A percentile compares a stretch with the other conserved stretches of the same genome.
These are phyloP conservation scores for Dioscorea cayenensis DNA, from an alignment of 116 monocot genomes.

Conservation along the genomic window DNA sequence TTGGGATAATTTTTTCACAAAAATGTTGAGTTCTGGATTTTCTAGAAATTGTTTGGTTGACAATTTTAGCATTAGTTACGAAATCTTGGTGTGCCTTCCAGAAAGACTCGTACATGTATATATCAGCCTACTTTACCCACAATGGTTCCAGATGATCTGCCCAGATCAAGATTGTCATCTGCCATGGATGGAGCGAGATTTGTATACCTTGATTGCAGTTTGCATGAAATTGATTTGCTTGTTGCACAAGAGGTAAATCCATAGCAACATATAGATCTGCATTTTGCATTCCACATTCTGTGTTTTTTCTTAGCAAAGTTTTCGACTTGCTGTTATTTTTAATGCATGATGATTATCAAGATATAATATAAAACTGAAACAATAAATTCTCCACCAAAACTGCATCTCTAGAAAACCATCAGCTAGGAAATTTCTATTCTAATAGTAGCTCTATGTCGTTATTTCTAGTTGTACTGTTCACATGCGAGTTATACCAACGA, in stretches of 20 bases:
- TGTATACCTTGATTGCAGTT: conserved; percentile 73
- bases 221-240: conserved; percentile 70
- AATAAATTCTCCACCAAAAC: too few species aligned
- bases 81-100: conserved; percentile 10
- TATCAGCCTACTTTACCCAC: conserved; percentile 64
- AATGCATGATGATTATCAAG: not conserved
- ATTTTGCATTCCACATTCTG: not conserved
- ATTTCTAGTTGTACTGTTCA: too few species aligned
- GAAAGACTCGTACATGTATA: conserved; percentile 90
- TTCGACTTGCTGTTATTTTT: not conserved
- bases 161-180: conserved; percentile 44
- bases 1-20: not conserved
- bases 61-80: not conserved
- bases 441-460: too few species aligned
- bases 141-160: conserved; percentile 62
- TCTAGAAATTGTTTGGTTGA: not conserved
- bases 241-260: conserved; percentile 78
- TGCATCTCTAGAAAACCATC: too few species aligned
- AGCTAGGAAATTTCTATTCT: too few species aligned
- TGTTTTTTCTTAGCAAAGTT: not conserved
- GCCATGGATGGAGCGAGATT: conserved; percentile 65
- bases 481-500: too few species aligned
- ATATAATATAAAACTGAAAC: not conserved
- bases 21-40: not conserved
- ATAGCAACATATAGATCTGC: not conserved